These are phyloP conservation scores for Suillus occidentalis DNA, from an alignment of 768 basidiomycete genomes.

Conservation along the genomic window DNA sequence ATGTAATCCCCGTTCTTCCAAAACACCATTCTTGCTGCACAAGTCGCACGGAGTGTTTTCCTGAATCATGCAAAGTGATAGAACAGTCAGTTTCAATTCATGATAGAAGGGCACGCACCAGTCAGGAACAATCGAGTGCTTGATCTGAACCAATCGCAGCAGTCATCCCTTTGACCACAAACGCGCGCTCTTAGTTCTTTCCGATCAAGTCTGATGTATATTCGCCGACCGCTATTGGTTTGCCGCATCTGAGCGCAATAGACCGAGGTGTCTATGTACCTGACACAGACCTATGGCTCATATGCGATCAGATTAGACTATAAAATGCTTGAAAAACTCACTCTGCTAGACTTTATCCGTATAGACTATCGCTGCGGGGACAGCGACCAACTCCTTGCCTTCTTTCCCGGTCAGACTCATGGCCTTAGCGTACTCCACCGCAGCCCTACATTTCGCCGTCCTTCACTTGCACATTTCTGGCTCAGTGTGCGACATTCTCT, in stretches of 20 bases:
- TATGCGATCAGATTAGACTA: not conserved
- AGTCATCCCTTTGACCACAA: constrained; percentile 59
- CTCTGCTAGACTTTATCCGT: constrained; percentile 63
- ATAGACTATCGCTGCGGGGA: constrained; percentile 72
- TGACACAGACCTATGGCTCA: constrained; percentile 7
- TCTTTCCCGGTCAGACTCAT: constrained; percentile 21
- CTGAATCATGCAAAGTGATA: constrained; percentile 30
- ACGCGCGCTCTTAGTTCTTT: constrained; percentile 39
- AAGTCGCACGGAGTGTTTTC: constrained; percentile 61
- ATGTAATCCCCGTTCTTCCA: constrained; percentile 50
- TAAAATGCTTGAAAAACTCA: constrained; percentile 27
- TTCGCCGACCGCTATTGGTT: constrained; percentile 7
- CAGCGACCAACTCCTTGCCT: constrained; percentile 42
- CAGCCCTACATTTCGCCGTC: constrained; percentile 73
- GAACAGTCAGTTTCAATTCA: constrained; percentile 3
- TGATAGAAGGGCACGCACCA: constrained; percentile 45
- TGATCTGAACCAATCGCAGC: constrained; percentile 48
- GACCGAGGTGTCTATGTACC: constrained; percentile 4
- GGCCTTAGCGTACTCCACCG: constrained; percentile 63
- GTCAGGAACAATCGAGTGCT: constrained; percentile 57
- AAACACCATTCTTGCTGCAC: constrained; percentile 56
- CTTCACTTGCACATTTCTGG: constrained; percentile 46
- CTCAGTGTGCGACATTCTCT: constrained; percentile 55
- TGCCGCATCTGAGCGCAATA: constrained; percentile 11
- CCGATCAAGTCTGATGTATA: constrained; percentile 7